These are phyloP conservation scores for Debaryomyces castellii DNA, from an alignment of 805 yeast species.

Conservation along the genomic window DNA sequence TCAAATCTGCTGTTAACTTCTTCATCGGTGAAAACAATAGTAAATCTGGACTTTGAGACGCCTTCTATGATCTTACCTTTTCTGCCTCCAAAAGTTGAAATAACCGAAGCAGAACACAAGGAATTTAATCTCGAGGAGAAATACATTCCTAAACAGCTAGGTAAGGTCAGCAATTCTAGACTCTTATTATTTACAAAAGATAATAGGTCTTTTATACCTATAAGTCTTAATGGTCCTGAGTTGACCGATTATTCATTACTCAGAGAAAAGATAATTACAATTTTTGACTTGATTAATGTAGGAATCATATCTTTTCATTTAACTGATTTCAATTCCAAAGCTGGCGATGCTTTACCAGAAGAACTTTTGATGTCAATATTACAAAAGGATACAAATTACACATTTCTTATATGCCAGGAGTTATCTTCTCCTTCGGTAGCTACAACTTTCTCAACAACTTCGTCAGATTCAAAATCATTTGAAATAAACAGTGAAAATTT, in stretches of 20 bases:
- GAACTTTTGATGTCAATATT: slow-evolving; percentile 39
- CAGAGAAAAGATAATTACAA: slow-evolving; percentile 38
- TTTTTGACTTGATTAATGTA: slow-evolving; percentile 33
- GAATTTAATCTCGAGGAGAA: slow-evolving; percentile 5
- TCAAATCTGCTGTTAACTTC: neutral
- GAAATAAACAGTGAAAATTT: slow-evolving; percentile 42
- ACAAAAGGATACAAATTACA: slow-evolving; percentile 28
- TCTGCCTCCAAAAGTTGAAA: neutral
- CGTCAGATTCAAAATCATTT: slow-evolving; percentile 56
- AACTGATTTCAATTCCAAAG: slow-evolving; percentile 65
- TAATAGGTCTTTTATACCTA: slow-evolving; percentile 51
- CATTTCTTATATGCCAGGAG: slow-evolving; percentile 34
- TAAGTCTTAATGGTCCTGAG: slow-evolving; percentile 25
- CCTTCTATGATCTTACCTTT: neutral
- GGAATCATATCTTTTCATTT: slow-evolving; percentile 48
- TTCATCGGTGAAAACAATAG: neutral
- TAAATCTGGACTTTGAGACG: neutral
- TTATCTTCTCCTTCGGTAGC: slow-evolving; percentile 31
- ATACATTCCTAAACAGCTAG: slow-evolving; percentile 8
- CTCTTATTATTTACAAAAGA: slow-evolving; percentile 65
- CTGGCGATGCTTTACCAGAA: slow-evolving; percentile 59
- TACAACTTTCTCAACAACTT: slow-evolving; percentile 45
- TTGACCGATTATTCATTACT: slow-evolving; percentile 26
- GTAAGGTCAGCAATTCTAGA: slow-evolving; percentile 8
- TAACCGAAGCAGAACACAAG: neutral